Evolutionary conservation across 116 monocot genomes (phyloP).

Genomic region (Papilionanthe hybrid): DNA sequence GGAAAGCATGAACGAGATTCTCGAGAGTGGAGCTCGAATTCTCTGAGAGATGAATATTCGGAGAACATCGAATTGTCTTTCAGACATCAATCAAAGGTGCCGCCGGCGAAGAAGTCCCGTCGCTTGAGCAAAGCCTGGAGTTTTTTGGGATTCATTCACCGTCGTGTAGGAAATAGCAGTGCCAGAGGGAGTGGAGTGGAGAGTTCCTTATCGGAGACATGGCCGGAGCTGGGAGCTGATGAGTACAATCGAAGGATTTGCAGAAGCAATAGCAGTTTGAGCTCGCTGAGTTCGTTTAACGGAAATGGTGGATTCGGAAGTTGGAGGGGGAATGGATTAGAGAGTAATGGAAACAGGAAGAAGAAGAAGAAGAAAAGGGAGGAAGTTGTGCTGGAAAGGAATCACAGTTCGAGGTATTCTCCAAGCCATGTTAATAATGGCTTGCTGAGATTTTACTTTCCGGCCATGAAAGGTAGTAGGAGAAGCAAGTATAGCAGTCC

Average conservation of each 20-base stretch:
- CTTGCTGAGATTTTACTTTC: conserved; percentile 30
- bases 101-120: conserved; percentile 34
- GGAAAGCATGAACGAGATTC: conserved; percentile 38
- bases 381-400: conserved; percentile 25
- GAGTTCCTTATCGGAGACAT: conserved; percentile 46
- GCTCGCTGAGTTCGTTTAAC: conserved; percentile 43
- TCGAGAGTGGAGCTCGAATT: conserved; percentile 46
- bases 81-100: conserved; percentile 28
- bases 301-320: conserved; percentile 33
- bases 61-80: conserved; percentile 53
- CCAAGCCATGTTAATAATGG: conserved; percentile 23
- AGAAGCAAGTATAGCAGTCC: conserved; percentile 15
- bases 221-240: conserved; percentile 31
- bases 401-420: conserved; percentile 30
- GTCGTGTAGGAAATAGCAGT: conserved; percentile 15
- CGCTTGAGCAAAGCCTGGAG: conserved; percentile 75
- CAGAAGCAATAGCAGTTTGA: conserved; percentile 33
- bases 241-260: conserved; percentile 20
- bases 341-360: conserved; percentile 28
- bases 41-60: conserved; percentile 38
- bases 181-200: conserved; percentile 24
- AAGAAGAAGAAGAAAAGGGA: conserved; percentile 40
- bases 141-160: conserved; percentile 65
- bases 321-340: conserved; percentile 36
- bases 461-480: conserved; percentile 22